Percentiles rank a stretch among this genome's conserved stretches.
Evolutionary conservation across 495 filamentous ascomycete species (phyloP).

Genomic region (Aspergillus sparsus): DNA sequence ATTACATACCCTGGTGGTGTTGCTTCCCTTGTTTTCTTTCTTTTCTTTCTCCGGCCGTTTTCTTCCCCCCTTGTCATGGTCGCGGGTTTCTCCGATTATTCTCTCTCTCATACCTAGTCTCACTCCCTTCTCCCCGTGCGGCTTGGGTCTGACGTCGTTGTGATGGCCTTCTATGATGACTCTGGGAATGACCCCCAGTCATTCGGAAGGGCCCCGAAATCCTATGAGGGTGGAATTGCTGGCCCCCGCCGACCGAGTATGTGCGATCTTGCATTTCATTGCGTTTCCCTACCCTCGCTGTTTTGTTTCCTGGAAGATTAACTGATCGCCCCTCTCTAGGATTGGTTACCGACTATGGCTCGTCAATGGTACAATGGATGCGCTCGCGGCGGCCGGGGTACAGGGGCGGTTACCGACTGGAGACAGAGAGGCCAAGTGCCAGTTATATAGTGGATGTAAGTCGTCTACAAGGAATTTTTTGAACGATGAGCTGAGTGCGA

Average conservation of each 20-base stretch:
- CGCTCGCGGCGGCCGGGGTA: slow-evolving; percentile 77
- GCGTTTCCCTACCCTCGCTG: background rate
- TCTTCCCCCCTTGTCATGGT: slow-evolving; percentile 18
- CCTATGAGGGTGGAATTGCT: slow-evolving; percentile 39
- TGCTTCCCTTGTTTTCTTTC: background rate
- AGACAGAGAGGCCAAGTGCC: slow-evolving; percentile 78
- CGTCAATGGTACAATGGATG: slow-evolving; percentile 92
- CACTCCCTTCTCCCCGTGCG: slow-evolving; percentile 8
- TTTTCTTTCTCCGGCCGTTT: slow-evolving; percentile 2
- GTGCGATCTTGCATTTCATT: slow-evolving; percentile 17
- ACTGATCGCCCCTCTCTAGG: slow-evolving; percentile 28
- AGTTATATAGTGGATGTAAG: slow-evolving; percentile 89
- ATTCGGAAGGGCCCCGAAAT: slow-evolving; percentile 37
- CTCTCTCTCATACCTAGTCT: slow-evolving; percentile 2
- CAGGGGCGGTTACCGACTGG: slow-evolving; percentile 63
- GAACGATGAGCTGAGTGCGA: background rate
- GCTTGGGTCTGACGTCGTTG: slow-evolving; percentile 14
- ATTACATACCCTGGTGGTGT: background rate
- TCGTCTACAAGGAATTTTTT: slow-evolving; percentile 18
- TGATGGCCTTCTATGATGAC: slow-evolving; percentile 50
- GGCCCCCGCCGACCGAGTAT: slow-evolving; percentile 48
- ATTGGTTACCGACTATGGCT: slow-evolving; percentile 93
- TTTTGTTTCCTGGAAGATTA: background rate
- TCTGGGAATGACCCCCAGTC: slow-evolving; percentile 38
- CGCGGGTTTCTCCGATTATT: slow-evolving; percentile 17